Base-by-base conservation (phyloP, 768 basidiomycete species). In the Cyclocybe aegerita region DNA sequence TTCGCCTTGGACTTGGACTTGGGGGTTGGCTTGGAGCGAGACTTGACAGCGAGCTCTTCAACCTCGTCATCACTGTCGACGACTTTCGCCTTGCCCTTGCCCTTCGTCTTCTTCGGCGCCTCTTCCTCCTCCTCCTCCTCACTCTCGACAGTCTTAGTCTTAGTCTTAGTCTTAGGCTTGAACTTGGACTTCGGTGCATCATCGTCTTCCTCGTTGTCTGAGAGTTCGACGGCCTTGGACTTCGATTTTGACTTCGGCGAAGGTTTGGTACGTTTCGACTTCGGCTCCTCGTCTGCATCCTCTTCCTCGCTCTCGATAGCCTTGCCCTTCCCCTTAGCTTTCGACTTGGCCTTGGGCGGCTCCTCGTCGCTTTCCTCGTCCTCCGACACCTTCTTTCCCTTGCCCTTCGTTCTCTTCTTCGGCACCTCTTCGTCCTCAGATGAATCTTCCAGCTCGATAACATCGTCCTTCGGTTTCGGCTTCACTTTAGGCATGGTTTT, bases 401-500 rank as follows among this genome's bases (percentile, higher is more conserved):
- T 48, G 4, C 10, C 41, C 42, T 55, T 58, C 31, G 36, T 11
- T n/a, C n/a, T n/a, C 29, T 39, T 35, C 40, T 45, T 39, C 49
- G 29, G 43, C 23, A 12, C 11, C 33, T 43, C 10, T 43, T 49
- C n/a, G 39, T 16, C 32, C 14, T 17, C 36, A 10, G 42, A 44
- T 1, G 32, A 36, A 15, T 9, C 35, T 43, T 35, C 23, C 35
- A 48, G 37, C 36, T 51, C 49, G 4, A 49, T 43, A 15, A 56
- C 55, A 0, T 50, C 50, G 35, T 58, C 49, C 45, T 50, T 52
- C 33, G 45, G 49, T 17, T 45, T 43, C 23, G 29, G 9, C 16
- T 55, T 33, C 39, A 43, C 50, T 59, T 23, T 60, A 33, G 31
- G 38, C 9, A 48, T 50, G 3, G 57, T 42, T 47, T 48, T 64